phyloP scores from a whole-genome alignment of 2,329 filamentous ascomycete species.

The Colletotrichum sp. region DNA sequence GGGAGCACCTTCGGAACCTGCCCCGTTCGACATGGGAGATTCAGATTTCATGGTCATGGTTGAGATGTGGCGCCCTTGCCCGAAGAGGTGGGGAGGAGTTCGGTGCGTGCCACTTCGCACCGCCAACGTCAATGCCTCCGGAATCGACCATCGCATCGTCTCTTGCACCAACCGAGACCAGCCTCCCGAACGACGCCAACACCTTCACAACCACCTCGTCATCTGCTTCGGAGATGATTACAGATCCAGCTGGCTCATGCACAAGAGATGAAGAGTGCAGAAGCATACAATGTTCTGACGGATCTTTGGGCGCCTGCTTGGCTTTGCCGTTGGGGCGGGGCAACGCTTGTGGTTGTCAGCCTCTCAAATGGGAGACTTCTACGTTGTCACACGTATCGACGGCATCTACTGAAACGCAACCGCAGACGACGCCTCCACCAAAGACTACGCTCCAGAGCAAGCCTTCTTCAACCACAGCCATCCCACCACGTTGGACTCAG shows the following conservation, averaged over 20 bases:
- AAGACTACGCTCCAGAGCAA: background rate
- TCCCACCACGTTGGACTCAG: background rate
- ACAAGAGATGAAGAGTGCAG: background rate
- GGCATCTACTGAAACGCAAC: background rate
- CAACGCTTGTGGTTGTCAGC: background rate
- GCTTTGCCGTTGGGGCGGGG: background rate
- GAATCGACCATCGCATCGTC: background rate
- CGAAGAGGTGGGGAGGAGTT: fast-evolving
- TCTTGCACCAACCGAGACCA: background rate
- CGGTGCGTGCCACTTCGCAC: background rate
- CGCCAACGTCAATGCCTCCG: background rate
- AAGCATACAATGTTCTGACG: background rate
- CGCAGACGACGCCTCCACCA: background rate
- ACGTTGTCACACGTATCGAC: background rate
- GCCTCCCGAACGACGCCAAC: background rate
- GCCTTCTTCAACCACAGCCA: background rate
- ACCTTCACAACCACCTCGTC: background rate
- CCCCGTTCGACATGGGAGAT: background rate
- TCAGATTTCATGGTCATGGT: background rate
- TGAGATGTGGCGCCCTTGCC: background rate
- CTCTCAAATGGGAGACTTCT: background rate
- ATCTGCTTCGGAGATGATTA: background rate
- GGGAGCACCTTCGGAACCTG: background rate
- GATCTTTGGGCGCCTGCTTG: background rate
- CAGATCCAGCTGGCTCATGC: background rate